These are phyloP conservation scores for Fusarium sublunatum DNA, from an alignment of 2,329 filamentous ascomycete genomes.

Conservation along the genomic window DNA sequence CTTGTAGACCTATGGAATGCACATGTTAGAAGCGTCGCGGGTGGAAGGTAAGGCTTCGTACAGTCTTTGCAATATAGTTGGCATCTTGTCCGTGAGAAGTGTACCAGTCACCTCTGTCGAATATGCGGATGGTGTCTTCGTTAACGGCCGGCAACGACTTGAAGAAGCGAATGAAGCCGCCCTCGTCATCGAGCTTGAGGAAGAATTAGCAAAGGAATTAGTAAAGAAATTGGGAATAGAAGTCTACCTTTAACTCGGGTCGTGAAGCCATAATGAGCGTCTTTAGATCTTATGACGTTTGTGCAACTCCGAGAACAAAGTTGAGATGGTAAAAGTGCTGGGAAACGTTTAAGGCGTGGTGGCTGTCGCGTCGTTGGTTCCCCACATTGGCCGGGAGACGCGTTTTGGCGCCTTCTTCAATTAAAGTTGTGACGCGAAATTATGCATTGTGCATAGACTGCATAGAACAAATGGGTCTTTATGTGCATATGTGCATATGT, in stretches of 20 bases:
- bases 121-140: slow-evolving; percentile 85
- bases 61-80: slow-evolving; percentile 82
- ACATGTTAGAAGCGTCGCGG: slow-evolving; percentile 5
- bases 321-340: slow-evolving; percentile 15
- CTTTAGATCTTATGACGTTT: slow-evolving; percentile 11
- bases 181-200: slow-evolving; percentile 88
- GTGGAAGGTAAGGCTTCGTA: slow-evolving; percentile 47
- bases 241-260: slow-evolving; percentile 74
- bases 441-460: not conserved
- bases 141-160: slow-evolving; percentile 80
- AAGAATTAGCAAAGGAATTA: slow-evolving; percentile 12
- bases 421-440: slow-evolving; percentile 46
- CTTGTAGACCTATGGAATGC: slow-evolving; percentile 80
- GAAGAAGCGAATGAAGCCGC: slow-evolving; percentile 96
- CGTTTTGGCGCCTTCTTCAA: slow-evolving; percentile 40
- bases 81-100: slow-evolving; percentile 92
- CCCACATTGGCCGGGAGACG: slow-evolving; percentile 43
- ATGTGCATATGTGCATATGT: not conserved
- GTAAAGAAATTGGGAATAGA: not conserved
- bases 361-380: slow-evolving; percentile 41
- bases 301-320: slow-evolving; percentile 16
- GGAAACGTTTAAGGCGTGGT: slow-evolving; percentile 24
- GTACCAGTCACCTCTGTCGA: slow-evolving; percentile 95
- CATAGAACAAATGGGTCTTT: not conserved
- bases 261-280: slow-evolving; percentile 71